Base-by-base conservation (phyloP, 23 red algal genomes). In the Gracilaria domingensis region DNA sequence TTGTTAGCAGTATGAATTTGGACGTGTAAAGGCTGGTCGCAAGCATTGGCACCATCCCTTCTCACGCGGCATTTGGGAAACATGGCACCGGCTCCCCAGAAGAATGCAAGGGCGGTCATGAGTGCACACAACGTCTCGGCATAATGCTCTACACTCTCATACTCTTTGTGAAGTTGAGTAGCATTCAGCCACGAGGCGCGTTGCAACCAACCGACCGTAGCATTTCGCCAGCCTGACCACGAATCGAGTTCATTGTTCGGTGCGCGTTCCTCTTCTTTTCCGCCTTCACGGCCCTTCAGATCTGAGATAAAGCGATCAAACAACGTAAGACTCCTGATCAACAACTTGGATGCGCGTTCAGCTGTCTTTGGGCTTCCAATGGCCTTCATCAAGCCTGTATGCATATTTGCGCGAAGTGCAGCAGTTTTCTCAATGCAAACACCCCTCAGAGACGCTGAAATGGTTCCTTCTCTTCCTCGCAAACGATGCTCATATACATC, bases 61-160 rank as follows among this genome's bases (percentile, higher is more conserved):
- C 36, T 34, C 1, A 50, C 34, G 9, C 74, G 71, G 42, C 87
- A 90, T 70, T 81, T 90, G 4, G 87, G 87, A 44, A 90, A 90
- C 28, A 90, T 8, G 12, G 87, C 87, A 44, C 87, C 75, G 34
- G 87, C 87, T 38, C 87, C 87, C 87, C 72, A 90, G 30, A 79
- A 90, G 49, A 90, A 90, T 21, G 87, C 25, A 5, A 90, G 87
- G 23, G 58, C 67, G 0, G 87, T 80, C 45, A 90, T 39, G 16
- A 81, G 49, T 7, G 26, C 38, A 12, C 75, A 54, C 72, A 90
- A 29, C 17, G 75, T 90, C 16, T 90, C 72, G 8, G 60, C 55
- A 65, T 81, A 90, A n/a, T 90, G 35, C 50, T 80, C 74, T 28
- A 90, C 58, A 81, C 54, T 90, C 8, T 90, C 87, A 70, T 90